Evolutionary conservation across 2,329 filamentous ascomycete genomes (phyloP).

Genomic region (Colletotrichum siamense): DNA sequence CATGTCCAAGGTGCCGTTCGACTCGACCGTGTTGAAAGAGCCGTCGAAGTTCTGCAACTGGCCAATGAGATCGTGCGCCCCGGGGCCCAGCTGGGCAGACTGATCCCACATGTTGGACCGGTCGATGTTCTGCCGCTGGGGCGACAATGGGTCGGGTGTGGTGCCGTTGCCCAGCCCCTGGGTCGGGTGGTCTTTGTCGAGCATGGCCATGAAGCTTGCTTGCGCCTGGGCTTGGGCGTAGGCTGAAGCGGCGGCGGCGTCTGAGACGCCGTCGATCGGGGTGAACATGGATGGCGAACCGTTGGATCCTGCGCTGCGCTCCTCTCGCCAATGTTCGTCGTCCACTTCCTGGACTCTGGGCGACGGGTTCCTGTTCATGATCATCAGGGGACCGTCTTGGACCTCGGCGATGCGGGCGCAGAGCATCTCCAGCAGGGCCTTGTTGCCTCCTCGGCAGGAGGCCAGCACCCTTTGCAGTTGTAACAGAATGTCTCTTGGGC

Average conservation of each 20-base stretch:
- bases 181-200: not conserved
- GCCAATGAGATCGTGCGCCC: conserved; percentile 5
- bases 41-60: conserved; percentile 15
- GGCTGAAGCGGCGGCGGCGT: not conserved
- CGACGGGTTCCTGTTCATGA: not conserved
- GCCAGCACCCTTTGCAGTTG: conserved; percentile 44
- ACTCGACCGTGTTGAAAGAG: conserved; percentile 14
- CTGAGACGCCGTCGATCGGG: not conserved
- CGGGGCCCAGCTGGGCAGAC: not conserved
- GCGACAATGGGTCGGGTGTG: not conserved
- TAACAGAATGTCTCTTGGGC: conserved; percentile 38
- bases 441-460: conserved; percentile 48
- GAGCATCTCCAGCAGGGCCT: conserved; percentile 40
- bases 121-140: not conserved
- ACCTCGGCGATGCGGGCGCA: conserved; percentile 20
- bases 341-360: conserved; percentile 17
- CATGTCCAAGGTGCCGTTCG: conserved; percentile 14
- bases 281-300: not conserved
- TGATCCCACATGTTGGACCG: conserved; percentile 4
- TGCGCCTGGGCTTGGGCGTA: conserved; percentile 6
- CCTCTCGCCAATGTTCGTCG: conserved; percentile 9
- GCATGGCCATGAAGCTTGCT: not conserved
- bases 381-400: conserved; percentile 2
- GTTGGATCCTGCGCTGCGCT: not conserved
- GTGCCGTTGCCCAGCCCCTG: not conserved